Percentiles rank a stretch among this genome's conserved stretches.
Evolutionary conservation across 495 filamentous ascomycete species (phyloP).

Genomic region (Aspergillus cavernicola): DNA sequence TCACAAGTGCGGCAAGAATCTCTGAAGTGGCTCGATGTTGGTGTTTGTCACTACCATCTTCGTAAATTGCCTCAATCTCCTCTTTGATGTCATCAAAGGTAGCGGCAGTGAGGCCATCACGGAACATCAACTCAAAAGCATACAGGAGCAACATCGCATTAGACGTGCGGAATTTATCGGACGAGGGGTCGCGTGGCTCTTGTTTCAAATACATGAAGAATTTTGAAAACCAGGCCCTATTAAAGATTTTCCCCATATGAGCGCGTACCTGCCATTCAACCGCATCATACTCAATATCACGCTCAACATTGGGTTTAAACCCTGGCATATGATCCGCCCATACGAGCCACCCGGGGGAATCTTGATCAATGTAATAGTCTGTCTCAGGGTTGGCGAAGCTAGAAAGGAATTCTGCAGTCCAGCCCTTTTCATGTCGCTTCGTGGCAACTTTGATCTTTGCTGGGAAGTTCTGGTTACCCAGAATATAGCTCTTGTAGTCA

Average conservation of each 20-base stretch:
- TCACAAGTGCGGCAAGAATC: conserved; percentile 81
- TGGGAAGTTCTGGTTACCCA: conserved; percentile 67
- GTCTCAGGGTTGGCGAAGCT: conserved; percentile 76
- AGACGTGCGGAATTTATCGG: conserved; percentile 86
- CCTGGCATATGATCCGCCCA: conserved; percentile 85
- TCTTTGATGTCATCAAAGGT: conserved; percentile 87
- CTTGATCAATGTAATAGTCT: conserved; percentile 84
- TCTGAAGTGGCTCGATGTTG: conserved; percentile 95
- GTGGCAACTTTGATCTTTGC: conserved; percentile 74
- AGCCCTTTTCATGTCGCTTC: conserved; percentile 64
- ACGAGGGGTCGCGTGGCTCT: conserved; percentile 78
- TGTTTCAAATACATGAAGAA: conserved; percentile 95
- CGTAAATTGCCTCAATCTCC: conserved; percentile 67
- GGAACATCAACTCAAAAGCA: conserved; percentile 79
- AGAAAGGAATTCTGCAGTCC: conserved; percentile 72
- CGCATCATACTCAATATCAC: conserved; percentile 77
- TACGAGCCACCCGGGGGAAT: conserved; percentile 95
- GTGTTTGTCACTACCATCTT: conserved; percentile 94
- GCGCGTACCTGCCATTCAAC: conserved; percentile 70
- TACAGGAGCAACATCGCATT: conserved; percentile 82
- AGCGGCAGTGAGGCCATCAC: conserved; percentile 63
- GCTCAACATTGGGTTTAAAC: conserved; percentile 62
- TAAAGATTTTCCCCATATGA: conserved; percentile 76
- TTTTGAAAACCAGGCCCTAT: conserved; percentile 78
- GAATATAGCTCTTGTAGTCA: conserved; percentile 77